These are phyloP conservation scores for Pholiota conissans DNA, from an alignment of 768 basidiomycete genomes.

Conservation along the genomic window DNA sequence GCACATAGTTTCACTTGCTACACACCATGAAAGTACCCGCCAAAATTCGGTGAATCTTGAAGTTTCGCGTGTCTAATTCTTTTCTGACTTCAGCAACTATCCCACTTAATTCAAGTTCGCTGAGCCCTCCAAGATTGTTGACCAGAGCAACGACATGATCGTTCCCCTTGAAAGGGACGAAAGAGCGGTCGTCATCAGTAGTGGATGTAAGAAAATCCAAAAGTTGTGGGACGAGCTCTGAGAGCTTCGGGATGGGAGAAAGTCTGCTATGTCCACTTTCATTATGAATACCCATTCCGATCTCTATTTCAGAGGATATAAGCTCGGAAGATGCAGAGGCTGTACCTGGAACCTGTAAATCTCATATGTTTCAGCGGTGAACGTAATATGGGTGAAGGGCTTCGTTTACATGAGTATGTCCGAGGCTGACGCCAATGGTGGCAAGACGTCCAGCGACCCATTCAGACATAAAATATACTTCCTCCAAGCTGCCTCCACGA, in stretches of 20 bases:
- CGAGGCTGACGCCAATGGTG: conserved; percentile 85
- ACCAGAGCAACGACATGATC: conserved; percentile 79
- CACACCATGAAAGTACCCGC: conserved; percentile 86
- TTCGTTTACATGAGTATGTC: conserved; percentile 83
- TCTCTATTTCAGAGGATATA: conserved; percentile 69
- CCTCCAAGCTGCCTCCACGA: conserved; percentile 63
- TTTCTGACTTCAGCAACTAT: conserved; percentile 62
- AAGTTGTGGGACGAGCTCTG: conserved; percentile 67
- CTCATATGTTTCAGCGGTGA: neutral
- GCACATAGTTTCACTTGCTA: neutral
- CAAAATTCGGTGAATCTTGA: conserved; percentile 62
- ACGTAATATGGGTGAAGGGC: neutral
- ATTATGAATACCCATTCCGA: conserved; percentile 92
- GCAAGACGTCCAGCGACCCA: conserved; percentile 67
- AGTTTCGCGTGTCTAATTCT: conserved; percentile 54
- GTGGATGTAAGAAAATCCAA: conserved; percentile 72
- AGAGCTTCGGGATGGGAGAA: conserved; percentile 70
- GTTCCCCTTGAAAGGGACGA: conserved; percentile 65
- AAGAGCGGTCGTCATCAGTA: conserved; percentile 74
- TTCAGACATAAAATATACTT: conserved; percentile 66
- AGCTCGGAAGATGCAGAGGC: conserved; percentile 56
- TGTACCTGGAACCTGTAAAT: conserved; percentile 73
- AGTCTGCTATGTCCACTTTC: conserved; percentile 73
- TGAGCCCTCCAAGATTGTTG: conserved; percentile 87
- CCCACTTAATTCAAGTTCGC: conserved; percentile 77